Percentiles rank a stretch among this genome's conserved stretches.
Evolutionary conservation across 768 basidiomycete genomes (phyloP).

Genomic region (Podaxis carcinomalis): DNA sequence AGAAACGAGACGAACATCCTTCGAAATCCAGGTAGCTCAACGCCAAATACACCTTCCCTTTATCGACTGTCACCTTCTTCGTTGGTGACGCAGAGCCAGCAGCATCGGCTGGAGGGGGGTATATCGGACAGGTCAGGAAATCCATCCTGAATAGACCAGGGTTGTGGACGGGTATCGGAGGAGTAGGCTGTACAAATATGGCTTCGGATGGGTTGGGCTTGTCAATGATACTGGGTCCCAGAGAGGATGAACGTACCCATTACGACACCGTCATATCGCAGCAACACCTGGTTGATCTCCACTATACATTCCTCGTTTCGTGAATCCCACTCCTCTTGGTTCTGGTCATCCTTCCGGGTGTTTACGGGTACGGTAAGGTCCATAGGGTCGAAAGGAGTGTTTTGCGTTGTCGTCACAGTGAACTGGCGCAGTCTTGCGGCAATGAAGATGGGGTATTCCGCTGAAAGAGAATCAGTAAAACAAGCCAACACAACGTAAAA

Average conservation of each 20-base stretch:
- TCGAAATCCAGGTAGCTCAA: constrained; percentile 55
- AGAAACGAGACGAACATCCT: constrained; percentile 43
- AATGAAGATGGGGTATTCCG: constrained; percentile 55
- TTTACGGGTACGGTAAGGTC: constrained; percentile 36
- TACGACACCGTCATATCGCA: neutral
- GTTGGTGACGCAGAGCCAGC: constrained; percentile 15
- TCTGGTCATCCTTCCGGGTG: constrained; percentile 24
- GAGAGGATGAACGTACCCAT: neutral
- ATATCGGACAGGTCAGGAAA: constrained; percentile 12
- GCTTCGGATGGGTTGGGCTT: neutral
- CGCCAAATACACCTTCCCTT: constrained; percentile 40
- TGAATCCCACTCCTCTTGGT: constrained; percentile 43
- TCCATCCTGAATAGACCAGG: neutral
- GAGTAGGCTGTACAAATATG: constrained; percentile 4
- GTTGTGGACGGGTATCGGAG: constrained; percentile 2
- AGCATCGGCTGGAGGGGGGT: constrained; percentile 1
- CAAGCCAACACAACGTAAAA: neutral
- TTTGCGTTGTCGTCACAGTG: constrained; percentile 35
- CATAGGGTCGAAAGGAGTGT: constrained; percentile 33
- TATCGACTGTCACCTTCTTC: constrained; percentile 18
- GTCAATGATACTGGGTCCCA: neutral
- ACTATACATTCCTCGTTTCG: constrained; percentile 59
- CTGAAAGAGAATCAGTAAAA: neutral
- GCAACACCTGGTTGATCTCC: constrained; percentile 31
- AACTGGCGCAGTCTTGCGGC: constrained; percentile 57